Conservation (phyloP, 768 basidiomycete genomes). For the Cantharellus anzutake region DNA sequence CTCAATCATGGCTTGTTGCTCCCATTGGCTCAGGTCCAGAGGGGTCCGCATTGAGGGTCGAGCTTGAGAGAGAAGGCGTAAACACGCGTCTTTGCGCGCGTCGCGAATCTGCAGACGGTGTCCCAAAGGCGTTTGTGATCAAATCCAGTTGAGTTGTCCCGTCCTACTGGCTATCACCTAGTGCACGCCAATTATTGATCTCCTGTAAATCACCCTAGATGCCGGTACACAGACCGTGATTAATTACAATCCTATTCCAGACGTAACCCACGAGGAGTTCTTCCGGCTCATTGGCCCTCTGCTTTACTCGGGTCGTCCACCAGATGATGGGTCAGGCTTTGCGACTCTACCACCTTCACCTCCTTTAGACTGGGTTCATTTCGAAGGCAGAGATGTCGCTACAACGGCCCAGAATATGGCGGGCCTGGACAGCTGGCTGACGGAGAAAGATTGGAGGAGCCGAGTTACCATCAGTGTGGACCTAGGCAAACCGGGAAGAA, state of each 20-base stretch:
- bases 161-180: not conserved
- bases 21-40: slow-evolving; percentile 57
- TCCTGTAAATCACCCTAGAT: not conserved
- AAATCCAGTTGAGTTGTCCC: slow-evolving; percentile 37
- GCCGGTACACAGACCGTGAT: slow-evolving; percentile 38
- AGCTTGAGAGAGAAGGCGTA: slow-evolving; percentile 48
- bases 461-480: slow-evolving; percentile 71
- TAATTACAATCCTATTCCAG: slow-evolving; percentile 76
- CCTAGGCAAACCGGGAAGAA: slow-evolving; percentile 49
- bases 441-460: slow-evolving; percentile 67
- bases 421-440: slow-evolving; percentile 63
- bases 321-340: not conserved
- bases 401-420: slow-evolving; percentile 62
- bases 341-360: slow-evolving; percentile 25
- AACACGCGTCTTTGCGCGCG: slow-evolving; percentile 56
- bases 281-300: slow-evolving; percentile 62
- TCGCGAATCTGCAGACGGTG: slow-evolving; percentile 41
- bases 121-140: slow-evolving; percentile 68
- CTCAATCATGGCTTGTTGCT: slow-evolving; percentile 49
- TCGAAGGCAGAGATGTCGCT: slow-evolving; percentile 64
- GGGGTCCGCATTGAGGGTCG: slow-evolving; percentile 38
- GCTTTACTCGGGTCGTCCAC: slow-evolving; percentile 19
- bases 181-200: not conserved
- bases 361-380: slow-evolving; percentile 75
- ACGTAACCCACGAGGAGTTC: slow-evolving; percentile 75